Percentiles rank a stretch among this genome's conserved stretches.
These are phyloP conservation scores for Litsea cubeba DNA, from an alignment of 164 flowering plant genomes.

Conservation along the genomic window DNA sequence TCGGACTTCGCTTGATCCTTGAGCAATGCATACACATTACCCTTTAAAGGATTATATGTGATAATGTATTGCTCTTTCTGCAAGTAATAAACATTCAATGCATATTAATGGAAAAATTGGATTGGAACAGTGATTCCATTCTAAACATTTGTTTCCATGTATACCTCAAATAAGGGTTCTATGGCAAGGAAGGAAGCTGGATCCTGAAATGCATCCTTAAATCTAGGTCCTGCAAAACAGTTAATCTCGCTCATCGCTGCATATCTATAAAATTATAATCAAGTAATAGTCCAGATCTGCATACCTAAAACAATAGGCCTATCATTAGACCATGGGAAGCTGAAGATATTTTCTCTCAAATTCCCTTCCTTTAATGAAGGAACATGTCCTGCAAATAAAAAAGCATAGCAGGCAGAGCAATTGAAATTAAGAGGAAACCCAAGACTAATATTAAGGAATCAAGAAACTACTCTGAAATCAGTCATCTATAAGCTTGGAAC, in stretches of 20 bases:
- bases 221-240: conserved; percentile 64
- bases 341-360: conserved; percentile 62
- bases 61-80: conserved; percentile 87
- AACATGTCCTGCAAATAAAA: conserved; percentile 54
- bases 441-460: neutral
- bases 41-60: conserved; percentile 81
- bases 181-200: conserved; percentile 68
- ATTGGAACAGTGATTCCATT: neutral
- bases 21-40: conserved; percentile 82
- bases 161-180: conserved; percentile 87
- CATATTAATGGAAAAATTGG: neutral
- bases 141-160: neutral
- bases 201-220: conserved; percentile 94
- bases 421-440: neutral
- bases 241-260: neutral
- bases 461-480: neutral
- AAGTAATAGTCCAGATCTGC: neutral
- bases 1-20: conserved; percentile 93
- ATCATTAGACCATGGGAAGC: conserved; percentile 70
- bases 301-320: conserved; percentile 79
- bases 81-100: neutral
- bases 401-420: conserved; percentile 2
- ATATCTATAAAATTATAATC: neutral
- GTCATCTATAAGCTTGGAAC: neutral
- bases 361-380: conserved; percentile 88